phyloP scores from a whole-genome alignment of 2,329 filamentous ascomycete genomes.

The Aspergillus neoniger region DNA sequence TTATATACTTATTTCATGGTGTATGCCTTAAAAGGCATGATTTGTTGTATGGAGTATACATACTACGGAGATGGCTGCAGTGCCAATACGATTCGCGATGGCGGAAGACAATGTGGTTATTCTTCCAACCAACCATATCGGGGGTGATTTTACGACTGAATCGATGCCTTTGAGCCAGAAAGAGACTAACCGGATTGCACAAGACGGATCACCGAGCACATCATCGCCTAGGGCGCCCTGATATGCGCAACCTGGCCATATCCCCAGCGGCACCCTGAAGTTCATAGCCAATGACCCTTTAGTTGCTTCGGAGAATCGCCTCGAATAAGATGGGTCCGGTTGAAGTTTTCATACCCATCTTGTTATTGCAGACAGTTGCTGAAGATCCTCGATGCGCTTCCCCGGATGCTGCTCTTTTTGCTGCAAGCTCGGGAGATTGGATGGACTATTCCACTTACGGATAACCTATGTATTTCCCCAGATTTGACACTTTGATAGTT shows the following conservation, averaged over 20 bases:
- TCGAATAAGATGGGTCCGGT: neutral
- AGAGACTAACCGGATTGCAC: slow-evolving; percentile 21
- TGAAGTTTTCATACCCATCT: neutral
- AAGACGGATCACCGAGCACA: slow-evolving; percentile 25
- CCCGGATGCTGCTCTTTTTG: neutral
- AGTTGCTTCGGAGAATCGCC: neutral
- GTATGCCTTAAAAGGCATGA: neutral
- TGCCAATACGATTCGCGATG: slow-evolving; percentile 15
- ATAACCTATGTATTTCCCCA: neutral
- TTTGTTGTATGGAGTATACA: neutral
- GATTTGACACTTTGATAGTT: neutral
- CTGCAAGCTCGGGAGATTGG: neutral
- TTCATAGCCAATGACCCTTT: neutral
- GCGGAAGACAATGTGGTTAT: neutral
- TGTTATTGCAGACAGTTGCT: neutral
- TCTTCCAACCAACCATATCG: slow-evolving; percentile 7
- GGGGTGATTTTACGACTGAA: neutral
- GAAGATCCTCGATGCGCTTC: slow-evolving; percentile 2
- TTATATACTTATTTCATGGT: slow-evolving; percentile 4
- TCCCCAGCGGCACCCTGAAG: neutral
- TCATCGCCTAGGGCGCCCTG: slow-evolving; percentile 19
- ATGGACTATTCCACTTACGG: neutral
- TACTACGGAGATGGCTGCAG: neutral
- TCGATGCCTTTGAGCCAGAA: slow-evolving; percentile 13
- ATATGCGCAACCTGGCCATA: neutral